Evolutionary conservation across 2,329 filamentous ascomycete genomes (phyloP).

Genomic region (Verruconis gallopava): DNA sequence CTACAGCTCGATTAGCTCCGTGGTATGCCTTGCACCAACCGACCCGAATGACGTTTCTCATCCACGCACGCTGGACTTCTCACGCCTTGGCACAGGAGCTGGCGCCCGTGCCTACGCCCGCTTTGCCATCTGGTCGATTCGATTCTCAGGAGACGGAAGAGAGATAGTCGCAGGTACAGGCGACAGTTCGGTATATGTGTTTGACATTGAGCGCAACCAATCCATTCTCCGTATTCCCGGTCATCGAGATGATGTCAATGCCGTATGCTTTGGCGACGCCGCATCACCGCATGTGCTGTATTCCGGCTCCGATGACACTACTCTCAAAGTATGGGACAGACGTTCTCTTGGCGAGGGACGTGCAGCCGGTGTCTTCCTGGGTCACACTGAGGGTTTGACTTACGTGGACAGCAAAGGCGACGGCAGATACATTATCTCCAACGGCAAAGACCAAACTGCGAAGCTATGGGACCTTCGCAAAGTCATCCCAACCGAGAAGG

Average conservation of each 20-base stretch:
- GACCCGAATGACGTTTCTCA: constrained; percentile 66
- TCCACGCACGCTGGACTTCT: constrained; percentile 10
- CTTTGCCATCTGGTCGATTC: constrained; percentile 59
- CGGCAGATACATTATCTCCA: constrained; percentile 78
- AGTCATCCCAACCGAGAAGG: constrained; percentile 63
- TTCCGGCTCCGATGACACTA: constrained; percentile 88
- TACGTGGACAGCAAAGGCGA: constrained; percentile 75
- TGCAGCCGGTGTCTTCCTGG: constrained; percentile 51
- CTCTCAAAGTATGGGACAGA: constrained; percentile 91
- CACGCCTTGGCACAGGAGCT: constrained; percentile 26
- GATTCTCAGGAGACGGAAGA: constrained; percentile 83
- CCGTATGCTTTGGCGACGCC: constrained; percentile 87
- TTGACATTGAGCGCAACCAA: constrained; percentile 73
- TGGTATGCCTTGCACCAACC: constrained; percentile 76
- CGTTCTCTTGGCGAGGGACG: constrained; percentile 51
- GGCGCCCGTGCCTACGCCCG: constrained; percentile 5
- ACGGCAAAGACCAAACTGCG: constrained; percentile 93
- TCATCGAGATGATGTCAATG: constrained; percentile 84
- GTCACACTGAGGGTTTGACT: constrained; percentile 52
- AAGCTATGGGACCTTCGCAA: constrained; percentile 93
- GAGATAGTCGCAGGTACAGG: constrained; percentile 86
- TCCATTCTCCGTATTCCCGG: constrained; percentile 64
- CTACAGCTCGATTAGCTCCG: constrained; percentile 76
- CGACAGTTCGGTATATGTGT: constrained; percentile 68
- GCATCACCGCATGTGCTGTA: constrained; percentile 87